Evolutionary conservation across 495 filamentous ascomycete species (phyloP).

Genomic region (Neohortaea acidophila): DNA sequence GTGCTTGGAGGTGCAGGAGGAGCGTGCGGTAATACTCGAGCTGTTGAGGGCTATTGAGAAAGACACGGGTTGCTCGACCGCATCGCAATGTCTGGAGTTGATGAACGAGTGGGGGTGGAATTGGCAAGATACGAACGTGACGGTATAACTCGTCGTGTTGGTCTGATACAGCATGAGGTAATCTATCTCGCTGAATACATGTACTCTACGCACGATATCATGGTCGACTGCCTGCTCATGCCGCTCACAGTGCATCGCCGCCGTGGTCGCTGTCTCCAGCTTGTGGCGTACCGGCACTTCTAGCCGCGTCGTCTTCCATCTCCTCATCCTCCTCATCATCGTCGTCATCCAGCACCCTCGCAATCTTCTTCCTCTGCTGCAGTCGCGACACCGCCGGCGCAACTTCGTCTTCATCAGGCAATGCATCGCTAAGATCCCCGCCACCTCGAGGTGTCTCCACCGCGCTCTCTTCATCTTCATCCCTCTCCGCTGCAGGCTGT

Average conservation of each 20-base stretch:
- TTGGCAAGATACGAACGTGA: neutral
- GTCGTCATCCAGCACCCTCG: conserved; percentile 25
- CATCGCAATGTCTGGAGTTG: conserved; percentile 42
- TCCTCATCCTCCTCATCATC: conserved; percentile 25
- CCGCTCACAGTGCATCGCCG: too few species aligned
- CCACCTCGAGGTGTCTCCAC: conserved; percentile 1
- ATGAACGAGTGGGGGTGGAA: conserved; percentile 36
- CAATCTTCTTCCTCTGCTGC: conserved; percentile 18
- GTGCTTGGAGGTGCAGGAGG: conserved; percentile 29
- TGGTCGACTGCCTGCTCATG: too few species aligned
- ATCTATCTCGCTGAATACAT: too few species aligned
- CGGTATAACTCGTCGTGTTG: neutral
- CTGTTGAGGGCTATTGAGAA: conserved; percentile 42
- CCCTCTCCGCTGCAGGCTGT: conserved; percentile 5
- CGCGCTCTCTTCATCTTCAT: conserved; percentile 1
- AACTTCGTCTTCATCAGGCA: conserved; percentile 17
- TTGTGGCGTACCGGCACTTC: neutral
- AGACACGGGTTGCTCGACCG: conserved; percentile 48
- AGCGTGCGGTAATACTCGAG: conserved; percentile 35
- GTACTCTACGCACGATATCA: too few species aligned
- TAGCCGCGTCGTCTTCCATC: neutral
- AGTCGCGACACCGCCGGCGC: conserved; percentile 5
- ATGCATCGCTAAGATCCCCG: conserved; percentile 6
- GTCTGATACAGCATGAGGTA: neutral
- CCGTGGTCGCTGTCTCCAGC: conserved; percentile 5